Evolutionary conservation across 257 asterid species (phyloP), one percentile per base, ranked within the genome.

Genomic region (Ilex asprella): DNA sequence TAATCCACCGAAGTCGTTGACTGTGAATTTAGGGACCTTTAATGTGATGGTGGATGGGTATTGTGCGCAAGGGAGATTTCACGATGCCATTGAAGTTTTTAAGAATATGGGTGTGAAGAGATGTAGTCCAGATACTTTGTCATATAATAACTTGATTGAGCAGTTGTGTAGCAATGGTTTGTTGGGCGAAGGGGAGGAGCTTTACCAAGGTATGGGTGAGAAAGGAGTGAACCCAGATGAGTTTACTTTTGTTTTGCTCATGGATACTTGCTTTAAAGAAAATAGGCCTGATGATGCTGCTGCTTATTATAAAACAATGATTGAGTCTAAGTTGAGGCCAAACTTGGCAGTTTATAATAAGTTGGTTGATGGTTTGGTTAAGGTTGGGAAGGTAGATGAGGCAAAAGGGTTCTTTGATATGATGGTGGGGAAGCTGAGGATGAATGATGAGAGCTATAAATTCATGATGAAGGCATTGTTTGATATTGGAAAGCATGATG

Each of bases 191-290:
- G 97, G 95, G 0, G 96, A 86, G 79, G 89, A 85, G 77, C 76
- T 92, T 55, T 92, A 85, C 50, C 75, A 66, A 61, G 91, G 88
- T 12, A 92, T 89, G 96, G 72, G 62, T 29, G 88, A 81, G 58
- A 80, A 75, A 72, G 79, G 76, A 32, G 96, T 84, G 59, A 86
- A 46, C 49, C 95, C 96, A 0, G 97, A 92, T 65, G 99, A 92
- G 88, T 81, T 79, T 59, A 86, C 99, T 15, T 85, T 83, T 65
- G 91, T 75, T 31, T 75, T 80, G 30, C 69, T 92, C 64, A 89
- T 89, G 97, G 96, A 86, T 67, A 77, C 96, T 63, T 92, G 97
- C 80, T 87, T 92, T 49, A 75, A 78, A 65, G 91, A 80, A 64
- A 75, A 79, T 60, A 78, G 96, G 67, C 89, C 90, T 0, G 89